Percentiles rank a stretch among this genome's conserved stretches.
These are phyloP conservation scores for Coemansia sp. DNA, from an alignment of 192 early-diverging fungal genomes.

Conservation along the genomic window DNA sequence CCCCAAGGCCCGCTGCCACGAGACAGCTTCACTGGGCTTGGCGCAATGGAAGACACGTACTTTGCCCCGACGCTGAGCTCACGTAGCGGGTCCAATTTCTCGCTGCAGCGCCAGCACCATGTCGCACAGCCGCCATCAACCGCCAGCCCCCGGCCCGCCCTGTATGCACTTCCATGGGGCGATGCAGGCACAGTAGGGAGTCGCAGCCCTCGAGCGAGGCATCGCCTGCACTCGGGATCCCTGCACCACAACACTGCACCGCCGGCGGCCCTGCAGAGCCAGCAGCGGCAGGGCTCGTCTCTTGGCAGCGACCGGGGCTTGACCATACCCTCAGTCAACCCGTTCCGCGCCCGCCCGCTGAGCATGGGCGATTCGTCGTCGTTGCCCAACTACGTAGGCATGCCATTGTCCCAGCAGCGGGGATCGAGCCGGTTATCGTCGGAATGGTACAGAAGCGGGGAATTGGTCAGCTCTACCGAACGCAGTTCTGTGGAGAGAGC, in stretches of 20 bases:
- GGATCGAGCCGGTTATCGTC: conserved; percentile 1
- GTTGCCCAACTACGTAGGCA: conserved; percentile 15
- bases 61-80: conserved; percentile 44
- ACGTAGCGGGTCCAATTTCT: conserved; percentile 32
- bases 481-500: too few species aligned
- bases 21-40: conserved; percentile 5
- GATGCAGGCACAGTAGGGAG: background rate
- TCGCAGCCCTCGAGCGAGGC: background rate
- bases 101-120: conserved; percentile 4
- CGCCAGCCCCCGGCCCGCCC: background rate
- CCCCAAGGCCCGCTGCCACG: background rate
- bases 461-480: too few species aligned
- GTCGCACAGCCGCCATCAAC: background rate
- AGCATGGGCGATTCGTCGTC: conserved; percentile 32
- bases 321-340: conserved; percentile 33
- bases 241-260: too few species aligned
- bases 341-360: conserved; percentile 27
- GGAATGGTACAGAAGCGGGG: conserved; percentile 4
- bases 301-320: conserved; percentile 4
- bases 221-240: background rate
- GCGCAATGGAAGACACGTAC: conserved; percentile 28
- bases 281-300: background rate
- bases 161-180: background rate
- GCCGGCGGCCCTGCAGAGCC: background rate
- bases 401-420: background rate